These are phyloP conservation scores for Daldinia caldariorum DNA, from an alignment of 495 filamentous ascomycete species.

Conservation along the genomic window DNA sequence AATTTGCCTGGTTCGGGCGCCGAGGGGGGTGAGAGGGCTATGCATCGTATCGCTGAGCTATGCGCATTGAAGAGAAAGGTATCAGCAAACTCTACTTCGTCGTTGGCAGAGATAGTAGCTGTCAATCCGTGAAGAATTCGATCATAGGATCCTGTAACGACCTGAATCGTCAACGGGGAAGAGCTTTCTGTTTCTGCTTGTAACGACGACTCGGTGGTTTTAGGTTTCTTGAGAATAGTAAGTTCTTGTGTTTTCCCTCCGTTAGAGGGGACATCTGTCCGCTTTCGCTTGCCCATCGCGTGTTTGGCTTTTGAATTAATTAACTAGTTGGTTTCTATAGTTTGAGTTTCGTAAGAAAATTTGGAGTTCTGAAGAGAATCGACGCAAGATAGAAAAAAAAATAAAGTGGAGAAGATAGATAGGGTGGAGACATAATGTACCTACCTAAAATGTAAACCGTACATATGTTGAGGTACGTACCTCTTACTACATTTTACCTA, in stretches of 20 bases:
- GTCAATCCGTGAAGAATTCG: constrained; percentile 91
- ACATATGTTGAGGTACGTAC: background rate
- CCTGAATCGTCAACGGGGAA: constrained; percentile 71
- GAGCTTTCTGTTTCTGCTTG: constrained; percentile 39
- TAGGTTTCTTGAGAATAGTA: constrained; percentile 54
- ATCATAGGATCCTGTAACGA: constrained; percentile 95
- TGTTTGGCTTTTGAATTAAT: constrained; percentile 24
- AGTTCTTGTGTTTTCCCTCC: constrained; percentile 30
- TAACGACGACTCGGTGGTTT: constrained; percentile 47
- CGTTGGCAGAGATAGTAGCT: constrained; percentile 66
- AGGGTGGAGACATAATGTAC: background rate
- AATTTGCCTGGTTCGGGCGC: constrained; percentile 62
- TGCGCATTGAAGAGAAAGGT: constrained; percentile 97
- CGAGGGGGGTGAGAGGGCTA: constrained; percentile 85
- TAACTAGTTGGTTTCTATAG: background rate
- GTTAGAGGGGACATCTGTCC: constrained; percentile 54
- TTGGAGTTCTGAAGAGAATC: background rate
- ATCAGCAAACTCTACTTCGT: constrained; percentile 78
- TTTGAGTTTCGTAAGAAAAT: constrained; percentile 22
- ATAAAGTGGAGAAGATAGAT: constrained; percentile 31
- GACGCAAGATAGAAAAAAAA: constrained; percentile 28
- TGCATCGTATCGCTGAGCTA: constrained; percentile 84
- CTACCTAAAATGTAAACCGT: too few relatives aligned
- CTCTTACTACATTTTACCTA: too few relatives aligned
- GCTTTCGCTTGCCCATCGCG: constrained; percentile 82